These are phyloP conservation scores for Diutina sp. DNA, from an alignment of 1,139 yeast genomes.

Conservation along the genomic window DNA sequence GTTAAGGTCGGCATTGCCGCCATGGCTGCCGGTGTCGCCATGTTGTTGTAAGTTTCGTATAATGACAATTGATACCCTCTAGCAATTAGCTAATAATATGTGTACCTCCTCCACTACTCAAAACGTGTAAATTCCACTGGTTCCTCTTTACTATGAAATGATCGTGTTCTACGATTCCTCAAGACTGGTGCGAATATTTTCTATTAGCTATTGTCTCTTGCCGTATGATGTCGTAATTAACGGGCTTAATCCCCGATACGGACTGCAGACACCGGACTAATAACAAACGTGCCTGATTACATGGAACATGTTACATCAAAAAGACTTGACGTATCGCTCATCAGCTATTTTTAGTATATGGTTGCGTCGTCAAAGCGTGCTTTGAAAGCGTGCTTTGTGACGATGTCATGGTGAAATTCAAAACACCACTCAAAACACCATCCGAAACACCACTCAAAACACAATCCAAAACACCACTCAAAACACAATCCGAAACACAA, in stretches of 20 bases:
- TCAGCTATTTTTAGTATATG: neutral
- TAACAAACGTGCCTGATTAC: neutral
- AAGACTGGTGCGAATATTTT: too few species aligned
- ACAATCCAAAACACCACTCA: too few species aligned
- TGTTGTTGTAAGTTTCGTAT: neutral
- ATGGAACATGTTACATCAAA: neutral
- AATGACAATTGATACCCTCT: neutral
- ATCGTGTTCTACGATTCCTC: too few species aligned
- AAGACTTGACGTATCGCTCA: too few species aligned
- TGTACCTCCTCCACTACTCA: too few species aligned
- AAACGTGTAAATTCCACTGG: too few species aligned
- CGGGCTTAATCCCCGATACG: neutral
- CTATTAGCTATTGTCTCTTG: too few species aligned
- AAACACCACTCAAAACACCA: neutral
- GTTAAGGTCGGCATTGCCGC: neutral
- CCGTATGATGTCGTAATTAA: neutral
- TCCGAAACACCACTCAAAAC: too few species aligned
- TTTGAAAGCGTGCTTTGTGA: neutral
- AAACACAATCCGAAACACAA: too few species aligned
- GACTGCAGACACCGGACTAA: neutral
- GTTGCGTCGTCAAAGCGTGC: neutral
- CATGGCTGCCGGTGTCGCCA: neutral
- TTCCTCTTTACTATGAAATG: too few species aligned
- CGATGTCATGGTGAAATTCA: too few species aligned
- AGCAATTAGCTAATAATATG: neutral